phyloP scores from a whole-genome alignment of 2,329 filamentous ascomycete genomes.

The Epichloe glyceriae region DNA sequence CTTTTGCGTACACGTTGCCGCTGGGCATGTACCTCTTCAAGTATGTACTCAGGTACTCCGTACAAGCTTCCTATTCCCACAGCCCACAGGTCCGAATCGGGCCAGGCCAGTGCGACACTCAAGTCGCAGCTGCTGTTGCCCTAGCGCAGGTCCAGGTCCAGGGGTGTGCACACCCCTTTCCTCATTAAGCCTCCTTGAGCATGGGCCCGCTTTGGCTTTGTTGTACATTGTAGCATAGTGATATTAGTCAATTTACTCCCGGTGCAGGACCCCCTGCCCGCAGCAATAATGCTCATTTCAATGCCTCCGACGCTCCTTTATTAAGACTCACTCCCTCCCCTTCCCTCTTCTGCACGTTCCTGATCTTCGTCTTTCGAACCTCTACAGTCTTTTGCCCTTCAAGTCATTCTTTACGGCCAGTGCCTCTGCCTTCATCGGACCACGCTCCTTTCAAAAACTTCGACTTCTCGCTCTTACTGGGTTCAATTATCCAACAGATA shows the following conservation, averaged over 20 bases:
- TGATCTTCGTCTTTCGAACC: conserved; percentile 3
- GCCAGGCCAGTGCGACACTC: no score
- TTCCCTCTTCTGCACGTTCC: conserved; percentile 6
- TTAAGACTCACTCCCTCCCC: conserved; percentile 11
- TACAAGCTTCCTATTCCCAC: no score
- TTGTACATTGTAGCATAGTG: background rate
- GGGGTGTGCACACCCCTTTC: background rate
- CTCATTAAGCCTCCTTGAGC: background rate
- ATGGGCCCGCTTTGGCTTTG: background rate
- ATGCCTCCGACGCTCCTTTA: conserved; percentile 7
- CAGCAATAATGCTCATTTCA: conserved; percentile 3
- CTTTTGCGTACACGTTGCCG: background rate
- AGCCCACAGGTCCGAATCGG: no score
- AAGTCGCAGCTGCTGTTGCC: background rate
- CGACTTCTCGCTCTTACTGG: background rate
- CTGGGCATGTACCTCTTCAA: background rate
- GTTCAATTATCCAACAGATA: background rate
- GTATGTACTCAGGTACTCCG: no score
- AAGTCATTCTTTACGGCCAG: conserved; percentile 11
- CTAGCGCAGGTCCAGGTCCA: background rate
- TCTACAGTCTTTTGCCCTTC: conserved; percentile 9
- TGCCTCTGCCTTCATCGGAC: conserved; percentile 6
- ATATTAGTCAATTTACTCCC: background rate
- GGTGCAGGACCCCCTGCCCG: background rate
- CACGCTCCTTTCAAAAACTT: conserved; percentile 5